Conservation (phyloP, 2,329 filamentous ascomycete species). For the Neopestalotiopsis rosae region DNA sequence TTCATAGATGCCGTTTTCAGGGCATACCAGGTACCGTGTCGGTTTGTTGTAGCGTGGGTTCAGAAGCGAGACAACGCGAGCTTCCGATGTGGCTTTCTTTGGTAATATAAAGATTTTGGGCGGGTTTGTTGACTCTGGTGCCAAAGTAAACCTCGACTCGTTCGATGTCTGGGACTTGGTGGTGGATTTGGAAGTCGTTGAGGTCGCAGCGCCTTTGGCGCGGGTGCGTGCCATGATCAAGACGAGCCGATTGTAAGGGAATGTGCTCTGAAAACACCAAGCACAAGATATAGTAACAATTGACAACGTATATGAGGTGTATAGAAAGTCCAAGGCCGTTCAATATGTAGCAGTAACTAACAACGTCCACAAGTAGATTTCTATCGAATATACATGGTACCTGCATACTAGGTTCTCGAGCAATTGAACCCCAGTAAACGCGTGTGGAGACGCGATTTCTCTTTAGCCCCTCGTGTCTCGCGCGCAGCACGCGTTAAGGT, state of each 20-base stretch:
- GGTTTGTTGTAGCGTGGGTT: constrained; percentile 62
- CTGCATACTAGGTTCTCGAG: background rate
- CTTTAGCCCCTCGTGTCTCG: background rate
- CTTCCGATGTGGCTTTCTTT: constrained; percentile 54
- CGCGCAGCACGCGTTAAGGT: background rate
- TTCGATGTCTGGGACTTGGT: constrained; percentile 31
- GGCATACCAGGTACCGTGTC: constrained; percentile 67
- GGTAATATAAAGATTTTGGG: constrained; percentile 67
- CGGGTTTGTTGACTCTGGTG: constrained; percentile 46
- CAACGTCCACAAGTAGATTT: background rate
- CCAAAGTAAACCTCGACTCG: constrained; percentile 47
- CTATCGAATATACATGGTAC: background rate
- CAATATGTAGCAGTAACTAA: background rate
- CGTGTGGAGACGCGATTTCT: constrained; percentile 15
- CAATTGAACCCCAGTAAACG: constrained; percentile 8
- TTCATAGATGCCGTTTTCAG: constrained; percentile 67
- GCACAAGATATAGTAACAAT: background rate
- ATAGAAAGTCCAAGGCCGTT: background rate
- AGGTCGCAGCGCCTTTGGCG: constrained; percentile 42
- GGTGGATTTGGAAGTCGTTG: constrained; percentile 33
- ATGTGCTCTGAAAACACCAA: background rate
- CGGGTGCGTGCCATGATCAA: constrained; percentile 53
- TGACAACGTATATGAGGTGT: background rate
- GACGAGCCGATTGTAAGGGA: background rate
- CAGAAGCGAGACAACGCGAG: constrained; percentile 64